Evolutionary conservation across 192 early-diverging fungal species (phyloP).

Genomic region (Umbelopsis ramanniana): DNA sequence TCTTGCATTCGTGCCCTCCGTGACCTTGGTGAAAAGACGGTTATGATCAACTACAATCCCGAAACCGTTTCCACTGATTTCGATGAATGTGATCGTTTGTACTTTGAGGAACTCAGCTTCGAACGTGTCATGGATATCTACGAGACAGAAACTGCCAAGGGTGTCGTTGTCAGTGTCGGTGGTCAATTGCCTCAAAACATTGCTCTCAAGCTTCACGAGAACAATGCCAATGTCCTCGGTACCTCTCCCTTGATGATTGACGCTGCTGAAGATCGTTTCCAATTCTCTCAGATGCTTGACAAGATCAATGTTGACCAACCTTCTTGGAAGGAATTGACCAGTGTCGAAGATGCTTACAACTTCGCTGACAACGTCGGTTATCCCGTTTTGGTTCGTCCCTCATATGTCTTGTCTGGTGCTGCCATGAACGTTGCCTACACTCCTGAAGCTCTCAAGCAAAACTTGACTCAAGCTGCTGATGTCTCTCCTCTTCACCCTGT

Average conservation of each 20-base stretch:
- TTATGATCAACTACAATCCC: slow-evolving; percentile 99
- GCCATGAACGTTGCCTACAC: slow-evolving; percentile 97
- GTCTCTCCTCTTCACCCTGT: slow-evolving; percentile 96
- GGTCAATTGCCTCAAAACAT: slow-evolving; percentile 98
- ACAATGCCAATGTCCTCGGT: slow-evolving; percentile 85
- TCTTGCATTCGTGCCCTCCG: slow-evolving; percentile 84
- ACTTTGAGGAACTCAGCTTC: slow-evolving; percentile 94
- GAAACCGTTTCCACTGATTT: slow-evolving; percentile 99
- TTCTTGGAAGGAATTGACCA: slow-evolving; percentile 91
- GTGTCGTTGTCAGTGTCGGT: slow-evolving; percentile 91
- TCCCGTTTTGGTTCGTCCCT: slow-evolving; percentile 94
- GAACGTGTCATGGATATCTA: slow-evolving; percentile 98
- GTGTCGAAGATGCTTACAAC: slow-evolving; percentile 77
- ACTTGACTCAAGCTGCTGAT: slow-evolving; percentile 80
- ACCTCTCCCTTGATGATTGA: slow-evolving; percentile 93
- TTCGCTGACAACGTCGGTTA: slow-evolving; percentile 89
- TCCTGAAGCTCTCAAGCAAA: slow-evolving; percentile 66
- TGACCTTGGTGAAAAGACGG: slow-evolving; percentile 76
- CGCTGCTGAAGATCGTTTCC: slow-evolving; percentile 92
- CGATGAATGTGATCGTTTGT: slow-evolving; percentile 97
- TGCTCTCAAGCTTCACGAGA: slow-evolving; percentile 79
- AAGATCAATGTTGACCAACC: slow-evolving; percentile 96
- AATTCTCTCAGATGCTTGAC: slow-evolving; percentile 93
- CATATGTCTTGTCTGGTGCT: slow-evolving; percentile 96
- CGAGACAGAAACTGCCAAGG: slow-evolving; percentile 81